These are phyloP conservation scores for Ophiosphaerella herpotricha DNA, from an alignment of 2,329 filamentous ascomycete species.

Conservation along the genomic window DNA sequence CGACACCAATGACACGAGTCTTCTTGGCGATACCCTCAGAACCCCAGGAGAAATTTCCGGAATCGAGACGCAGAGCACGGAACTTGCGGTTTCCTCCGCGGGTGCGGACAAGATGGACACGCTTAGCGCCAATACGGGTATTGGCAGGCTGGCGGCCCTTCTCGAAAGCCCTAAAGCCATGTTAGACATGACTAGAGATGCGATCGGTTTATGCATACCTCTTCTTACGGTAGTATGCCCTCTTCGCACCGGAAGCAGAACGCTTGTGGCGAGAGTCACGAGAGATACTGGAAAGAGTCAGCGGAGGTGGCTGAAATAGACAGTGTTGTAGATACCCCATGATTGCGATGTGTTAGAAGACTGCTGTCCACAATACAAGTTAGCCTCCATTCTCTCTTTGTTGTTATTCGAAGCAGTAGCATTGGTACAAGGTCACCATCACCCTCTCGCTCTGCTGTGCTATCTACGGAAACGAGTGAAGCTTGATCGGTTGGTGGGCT, in stretches of 20 bases:
- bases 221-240: conserved; percentile 63
- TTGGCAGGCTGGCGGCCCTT: conserved; percentile 98
- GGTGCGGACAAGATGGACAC: conserved; percentile 94
- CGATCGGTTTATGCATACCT: conserved; percentile 63
- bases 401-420: conserved; percentile 15
- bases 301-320: conserved; percentile 21
- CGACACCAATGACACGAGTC: conserved; percentile 97
- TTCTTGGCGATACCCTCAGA: conserved; percentile 98
- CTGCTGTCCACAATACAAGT: conserved; percentile 36
- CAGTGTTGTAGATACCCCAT: conserved; percentile 53
- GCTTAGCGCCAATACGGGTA: conserved; percentile 98
- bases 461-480: conserved; percentile 17
- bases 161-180: conserved; percentile 96
- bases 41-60: conserved; percentile 99
- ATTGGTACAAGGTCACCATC: conserved; percentile 8
- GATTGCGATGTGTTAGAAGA: conserved; percentile 55
- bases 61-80: conserved; percentile 97
- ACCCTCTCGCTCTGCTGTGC: conserved; percentile 5
- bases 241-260: conserved; percentile 96
- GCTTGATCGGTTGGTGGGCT: conserved; percentile 17
- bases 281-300: conserved; percentile 76
- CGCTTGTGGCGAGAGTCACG: conserved; percentile 99
- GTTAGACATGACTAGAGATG: conserved; percentile 68
- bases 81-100: conserved; percentile 99
- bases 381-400: conserved; percentile 27